phyloP scores from a whole-genome alignment of 148 eudicot species.

The Selenicereus undatus region DNA sequence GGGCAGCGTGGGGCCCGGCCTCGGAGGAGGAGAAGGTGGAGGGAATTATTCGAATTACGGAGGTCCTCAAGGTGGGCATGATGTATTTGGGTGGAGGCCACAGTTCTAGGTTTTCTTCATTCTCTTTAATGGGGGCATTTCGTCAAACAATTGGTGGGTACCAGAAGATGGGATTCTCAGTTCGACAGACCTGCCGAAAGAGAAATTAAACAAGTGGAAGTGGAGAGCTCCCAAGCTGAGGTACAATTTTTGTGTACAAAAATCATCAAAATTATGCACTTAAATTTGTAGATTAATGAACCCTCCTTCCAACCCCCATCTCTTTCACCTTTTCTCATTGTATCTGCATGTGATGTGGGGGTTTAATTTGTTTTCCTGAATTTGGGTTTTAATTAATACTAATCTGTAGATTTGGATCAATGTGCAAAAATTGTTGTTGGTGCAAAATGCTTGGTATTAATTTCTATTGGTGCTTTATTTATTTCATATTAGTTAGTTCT shows the following conservation, averaged over 20 bases:
- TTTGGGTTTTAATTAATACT: not conserved
- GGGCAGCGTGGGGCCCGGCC: slow-evolving; percentile 18
- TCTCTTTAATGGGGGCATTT: slow-evolving; percentile 20
- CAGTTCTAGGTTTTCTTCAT: slow-evolving; percentile 17
- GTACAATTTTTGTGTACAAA: slow-evolving; percentile 35
- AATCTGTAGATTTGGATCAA: slow-evolving; percentile 6
- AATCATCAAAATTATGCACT: not conserved
- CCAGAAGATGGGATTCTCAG: not conserved
- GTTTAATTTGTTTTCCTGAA: not conserved
- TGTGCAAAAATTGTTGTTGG: not conserved
- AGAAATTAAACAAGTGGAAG: not conserved
- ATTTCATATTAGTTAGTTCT: too few species aligned
- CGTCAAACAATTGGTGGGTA: slow-evolving; percentile 22
- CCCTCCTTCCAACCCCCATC: not conserved
- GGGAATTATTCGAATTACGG: slow-evolving; percentile 13
- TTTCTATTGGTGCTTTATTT: not conserved
- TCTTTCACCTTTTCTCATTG: not conserved
- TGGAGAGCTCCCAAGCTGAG: slow-evolving; percentile 17
- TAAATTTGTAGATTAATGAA: slow-evolving; percentile 17
- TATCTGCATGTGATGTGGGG: slow-evolving; percentile 19
- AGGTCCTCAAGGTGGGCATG: slow-evolving; percentile 22
- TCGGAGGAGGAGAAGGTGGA: slow-evolving; percentile 21
- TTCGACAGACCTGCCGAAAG: not conserved
- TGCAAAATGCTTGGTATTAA: not conserved
- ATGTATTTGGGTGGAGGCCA: slow-evolving; percentile 30